These are phyloP conservation scores for Heimioporus punctisporus DNA, from an alignment of 1,284 basidiomycete genomes.

Conservation along the genomic window DNA sequence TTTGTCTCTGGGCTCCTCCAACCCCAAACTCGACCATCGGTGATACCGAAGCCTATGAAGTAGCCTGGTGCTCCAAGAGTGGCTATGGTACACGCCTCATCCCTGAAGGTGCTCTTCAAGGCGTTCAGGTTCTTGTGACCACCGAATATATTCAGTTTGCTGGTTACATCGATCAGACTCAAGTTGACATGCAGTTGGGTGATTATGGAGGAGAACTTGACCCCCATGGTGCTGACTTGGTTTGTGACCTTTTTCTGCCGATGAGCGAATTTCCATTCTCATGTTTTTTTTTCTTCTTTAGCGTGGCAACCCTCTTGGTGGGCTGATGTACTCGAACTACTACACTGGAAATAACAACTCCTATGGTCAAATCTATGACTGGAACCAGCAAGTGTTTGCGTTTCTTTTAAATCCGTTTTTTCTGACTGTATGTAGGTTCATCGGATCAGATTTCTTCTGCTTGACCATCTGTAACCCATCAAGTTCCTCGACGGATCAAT, in stretches of 20 bases:
- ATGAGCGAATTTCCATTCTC: no score
- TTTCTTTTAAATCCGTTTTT: background rate
- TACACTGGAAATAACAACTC: slow-evolving; percentile 38
- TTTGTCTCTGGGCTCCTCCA: slow-evolving; percentile 42
- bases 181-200: slow-evolving; percentile 50
- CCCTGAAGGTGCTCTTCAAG: slow-evolving; percentile 48
- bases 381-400: slow-evolving; percentile 46
- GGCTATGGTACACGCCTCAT: slow-evolving; percentile 60
- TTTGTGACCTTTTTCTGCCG: no score
- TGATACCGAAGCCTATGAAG: slow-evolving; percentile 57
- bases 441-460: slow-evolving; percentile 56
- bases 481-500: slow-evolving; percentile 39
- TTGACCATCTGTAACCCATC: slow-evolving; percentile 61
- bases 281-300: no score
- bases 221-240: slow-evolving; percentile 62
- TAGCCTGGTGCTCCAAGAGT: slow-evolving; percentile 64
- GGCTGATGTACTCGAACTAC: slow-evolving; percentile 61
- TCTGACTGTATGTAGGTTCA: slow-evolving; percentile 46
- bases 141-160: slow-evolving; percentile 64
- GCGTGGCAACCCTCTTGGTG: slow-evolving; percentile 69
- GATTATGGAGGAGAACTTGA: slow-evolving; percentile 78
- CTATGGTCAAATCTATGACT: slow-evolving; percentile 53
- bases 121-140: slow-evolving; percentile 58
- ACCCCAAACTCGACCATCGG: slow-evolving; percentile 41
- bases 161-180: slow-evolving; percentile 64